Evolutionary conservation across 1,139 yeast genomes (phyloP).

Genomic region (Suhomyces atakaporum): DNA sequence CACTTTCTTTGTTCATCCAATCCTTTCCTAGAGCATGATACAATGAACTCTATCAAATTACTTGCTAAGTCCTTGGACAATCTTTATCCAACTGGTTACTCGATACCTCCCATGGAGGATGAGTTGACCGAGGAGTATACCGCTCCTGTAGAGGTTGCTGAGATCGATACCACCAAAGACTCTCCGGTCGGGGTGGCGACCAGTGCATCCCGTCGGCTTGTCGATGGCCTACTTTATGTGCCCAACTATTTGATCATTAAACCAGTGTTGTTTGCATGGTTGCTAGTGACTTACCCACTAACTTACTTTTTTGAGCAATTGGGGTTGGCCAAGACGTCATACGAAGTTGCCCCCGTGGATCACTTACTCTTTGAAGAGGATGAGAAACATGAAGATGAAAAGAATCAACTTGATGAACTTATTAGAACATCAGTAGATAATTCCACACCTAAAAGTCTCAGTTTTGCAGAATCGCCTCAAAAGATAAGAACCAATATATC

Average conservation of each 20-base stretch:
- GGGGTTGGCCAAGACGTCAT: slow-evolving; percentile 13
- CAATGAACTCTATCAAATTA: slow-evolving; percentile 43
- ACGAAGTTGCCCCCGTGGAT: neutral
- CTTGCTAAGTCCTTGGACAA: slow-evolving; percentile 40
- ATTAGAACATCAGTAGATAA: slow-evolving; percentile 8
- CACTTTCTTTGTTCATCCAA: neutral
- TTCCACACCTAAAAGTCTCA: slow-evolving; percentile 6
- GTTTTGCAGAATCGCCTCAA: slow-evolving; percentile 9
- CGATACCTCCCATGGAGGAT: slow-evolving; percentile 13
- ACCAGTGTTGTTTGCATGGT: slow-evolving; percentile 48
- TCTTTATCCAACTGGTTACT: slow-evolving; percentile 25
- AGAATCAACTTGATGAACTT: slow-evolving; percentile 4
- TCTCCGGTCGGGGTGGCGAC: slow-evolving; percentile 4
- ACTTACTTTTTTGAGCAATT: slow-evolving; percentile 33
- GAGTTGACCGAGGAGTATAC: slow-evolving; percentile 17
- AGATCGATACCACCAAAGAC: slow-evolving; percentile 5
- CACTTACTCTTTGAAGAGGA: slow-evolving; percentile 5
- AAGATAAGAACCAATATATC: slow-evolving; percentile 10
- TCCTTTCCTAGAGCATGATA: slow-evolving; percentile 6
- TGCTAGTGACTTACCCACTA: slow-evolving; percentile 51
- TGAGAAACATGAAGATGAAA: slow-evolving; percentile 2
- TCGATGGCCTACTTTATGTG: slow-evolving; percentile 32
- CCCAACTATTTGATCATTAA: slow-evolving; percentile 45
- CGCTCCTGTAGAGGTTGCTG: slow-evolving; percentile 12
- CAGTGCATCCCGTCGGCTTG: slow-evolving; percentile 4